A percentile compares a stretch with the other conserved stretches of the same genome.
Conservation (phyloP, 768 basidiomycete genomes). For the Tulasnella sp. region DNA sequence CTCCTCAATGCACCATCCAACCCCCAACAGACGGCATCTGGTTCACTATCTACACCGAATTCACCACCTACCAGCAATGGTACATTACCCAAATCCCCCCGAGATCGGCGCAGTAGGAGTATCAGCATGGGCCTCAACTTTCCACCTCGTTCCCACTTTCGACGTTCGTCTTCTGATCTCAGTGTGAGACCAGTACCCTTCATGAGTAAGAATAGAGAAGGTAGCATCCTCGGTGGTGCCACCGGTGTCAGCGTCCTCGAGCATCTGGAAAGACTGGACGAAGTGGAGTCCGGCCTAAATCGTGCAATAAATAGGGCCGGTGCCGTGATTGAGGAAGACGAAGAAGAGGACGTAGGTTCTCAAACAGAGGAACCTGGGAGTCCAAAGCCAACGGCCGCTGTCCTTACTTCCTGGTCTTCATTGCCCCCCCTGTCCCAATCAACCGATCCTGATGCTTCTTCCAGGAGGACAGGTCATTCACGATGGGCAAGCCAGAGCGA, state of each 20-base stretch:
- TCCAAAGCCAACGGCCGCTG: slow-evolving; percentile 5
- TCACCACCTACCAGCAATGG: slow-evolving; percentile 5
- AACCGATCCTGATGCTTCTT: slow-evolving; percentile 5
- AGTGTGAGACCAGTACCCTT: slow-evolving; percentile 66
- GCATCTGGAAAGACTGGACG: slow-evolving; percentile 74
- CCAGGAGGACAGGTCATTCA: too few species aligned
- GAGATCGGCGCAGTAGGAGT: slow-evolving; percentile 5
- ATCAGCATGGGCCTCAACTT: slow-evolving; percentile 35
- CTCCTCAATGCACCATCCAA: background rate
- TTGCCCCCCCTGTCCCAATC: background rate
- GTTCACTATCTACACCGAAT: slow-evolving; percentile 1
- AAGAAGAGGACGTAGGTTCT: slow-evolving; percentile 11
- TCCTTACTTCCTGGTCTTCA: background rate
- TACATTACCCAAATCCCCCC: background rate
- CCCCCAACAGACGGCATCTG: background rate
- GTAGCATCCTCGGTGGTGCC: slow-evolving; percentile 62
- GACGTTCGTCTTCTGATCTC: slow-evolving; percentile 42
- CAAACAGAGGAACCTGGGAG: background rate
- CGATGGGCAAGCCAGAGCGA: too few species aligned
- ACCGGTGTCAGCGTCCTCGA: slow-evolving; percentile 78
- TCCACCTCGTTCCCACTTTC: slow-evolving; percentile 59
- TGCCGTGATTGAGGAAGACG: slow-evolving; percentile 14
- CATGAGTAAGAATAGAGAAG: slow-evolving; percentile 56
- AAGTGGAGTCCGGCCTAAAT: slow-evolving; percentile 32
- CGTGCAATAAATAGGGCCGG: slow-evolving; percentile 9